phyloP scores from a whole-genome alignment of 2,329 filamentous ascomycete species.

The Aspergillus proliferans region DNA sequence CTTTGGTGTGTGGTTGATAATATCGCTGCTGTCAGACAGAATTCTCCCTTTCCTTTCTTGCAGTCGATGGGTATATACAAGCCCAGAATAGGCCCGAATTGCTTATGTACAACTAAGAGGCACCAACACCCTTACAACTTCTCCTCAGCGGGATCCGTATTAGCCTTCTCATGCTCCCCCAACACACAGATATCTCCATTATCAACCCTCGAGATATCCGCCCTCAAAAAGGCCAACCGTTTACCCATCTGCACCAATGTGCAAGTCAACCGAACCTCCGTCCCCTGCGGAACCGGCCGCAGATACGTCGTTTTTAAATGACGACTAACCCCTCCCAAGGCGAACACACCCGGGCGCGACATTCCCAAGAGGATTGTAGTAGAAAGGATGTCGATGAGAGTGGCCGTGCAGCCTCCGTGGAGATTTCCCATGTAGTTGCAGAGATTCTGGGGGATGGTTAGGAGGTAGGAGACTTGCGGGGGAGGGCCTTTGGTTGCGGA shows the following conservation, averaged over 20 bases:
- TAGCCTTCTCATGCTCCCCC: constrained; percentile 61
- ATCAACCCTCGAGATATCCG: constrained; percentile 49
- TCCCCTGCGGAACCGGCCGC: constrained; percentile 52
- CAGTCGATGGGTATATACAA: not conserved
- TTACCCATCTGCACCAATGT: constrained; percentile 55
- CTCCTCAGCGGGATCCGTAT: constrained; percentile 44
- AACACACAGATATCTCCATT: constrained; percentile 51
- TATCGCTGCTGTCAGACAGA: no score
- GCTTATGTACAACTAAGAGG: not conserved
- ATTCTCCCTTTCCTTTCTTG: no score
- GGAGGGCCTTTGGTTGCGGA: constrained; percentile 30
- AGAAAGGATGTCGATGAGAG: constrained; percentile 62
- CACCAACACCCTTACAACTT: constrained; percentile 6
- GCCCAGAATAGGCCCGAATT: not conserved
- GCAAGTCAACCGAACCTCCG: constrained; percentile 49
- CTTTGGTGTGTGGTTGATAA: no score
- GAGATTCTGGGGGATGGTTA: constrained; percentile 71
- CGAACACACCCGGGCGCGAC: constrained; percentile 56
- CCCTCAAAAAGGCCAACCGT: constrained; percentile 49
- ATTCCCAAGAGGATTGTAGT: constrained; percentile 53
- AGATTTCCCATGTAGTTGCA: constrained; percentile 89
- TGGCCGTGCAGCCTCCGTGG: constrained; percentile 71
- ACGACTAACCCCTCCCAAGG: constrained; percentile 57
- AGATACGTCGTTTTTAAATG: constrained; percentile 63
- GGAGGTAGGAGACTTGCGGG: constrained; percentile 26